Evolutionary conservation across 2,329 filamentous ascomycete species (phyloP), one percentile per base, ranked within the genome.

Genomic region (Trichophyton equinum): DNA sequence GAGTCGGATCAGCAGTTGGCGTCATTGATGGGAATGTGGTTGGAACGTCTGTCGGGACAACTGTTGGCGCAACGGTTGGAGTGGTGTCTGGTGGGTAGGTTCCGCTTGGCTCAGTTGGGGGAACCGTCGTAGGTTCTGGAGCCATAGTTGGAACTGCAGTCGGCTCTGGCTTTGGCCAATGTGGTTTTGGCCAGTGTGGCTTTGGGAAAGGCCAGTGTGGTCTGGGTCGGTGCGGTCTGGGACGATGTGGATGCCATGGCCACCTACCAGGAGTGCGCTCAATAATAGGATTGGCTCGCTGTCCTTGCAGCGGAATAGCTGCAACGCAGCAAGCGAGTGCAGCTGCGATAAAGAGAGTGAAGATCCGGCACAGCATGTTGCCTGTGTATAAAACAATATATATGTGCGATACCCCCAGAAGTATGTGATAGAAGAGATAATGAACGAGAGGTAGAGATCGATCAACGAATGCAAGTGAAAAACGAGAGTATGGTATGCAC

Each of bases 291-390:
- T 40, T 27, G 18, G 59, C 9, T 51, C 33, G 47, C 8, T 22
- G 15, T 38, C 22, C 49, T 7, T 60, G 18, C 9, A 60, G n/a
- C 22, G 59, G 59, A 20, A 18, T 46, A 15, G 59, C 59, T 20
- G 20, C 49, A 6, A 57, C 25, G 38, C 36, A 27, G 38, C 30
- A 56, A 22, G 33, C 49, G 33, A 60, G 47, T 22, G 42, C 36
- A 38, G 30, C 22, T n/a, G 44, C 20, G 20, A 57, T 33, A 57
- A 60, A n/a, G 59, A 60, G 47, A 46, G 38, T 60, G 40, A 27
- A 60, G 1, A 60, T 51, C 57, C 49, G 51, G 49, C 44, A 25
- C n/a, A 60, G 25, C 59, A 60, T 60, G 51, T 22, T 56, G 49
- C 11, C 59, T 20, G n/a, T 55, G 51, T 33, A 36, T 9, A 38